Conservation (phyloP, 257 asterid genomes). For the Paraleonurus japonicus region DNA sequence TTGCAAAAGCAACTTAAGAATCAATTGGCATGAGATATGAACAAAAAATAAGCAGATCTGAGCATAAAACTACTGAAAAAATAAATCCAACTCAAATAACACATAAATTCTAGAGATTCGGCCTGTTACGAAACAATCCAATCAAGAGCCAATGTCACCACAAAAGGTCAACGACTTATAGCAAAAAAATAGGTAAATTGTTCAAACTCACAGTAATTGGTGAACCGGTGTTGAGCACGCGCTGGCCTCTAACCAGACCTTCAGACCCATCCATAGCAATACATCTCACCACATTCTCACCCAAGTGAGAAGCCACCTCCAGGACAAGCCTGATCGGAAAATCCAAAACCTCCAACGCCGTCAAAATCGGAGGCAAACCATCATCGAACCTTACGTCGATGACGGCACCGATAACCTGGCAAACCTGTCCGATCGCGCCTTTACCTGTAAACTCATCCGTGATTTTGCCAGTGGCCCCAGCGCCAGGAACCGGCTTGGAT, state of each 20-base stretch:
- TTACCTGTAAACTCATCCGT: slow-evolving; percentile 74
- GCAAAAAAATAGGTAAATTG: background rate
- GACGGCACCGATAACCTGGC: slow-evolving; percentile 96
- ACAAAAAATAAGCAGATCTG: slow-evolving; percentile 17
- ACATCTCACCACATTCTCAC: slow-evolving; percentile 86
- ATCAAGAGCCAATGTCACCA: background rate
- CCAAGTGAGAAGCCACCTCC: slow-evolving; percentile 97
- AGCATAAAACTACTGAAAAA: slow-evolving; percentile 2
- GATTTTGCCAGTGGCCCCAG: slow-evolving; percentile 54
- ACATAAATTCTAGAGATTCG: background rate
- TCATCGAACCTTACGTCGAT: slow-evolving; percentile 89
- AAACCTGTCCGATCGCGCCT: slow-evolving; percentile 79
- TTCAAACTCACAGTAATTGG: slow-evolving; percentile 74
- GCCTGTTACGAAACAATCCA: background rate
- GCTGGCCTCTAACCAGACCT: slow-evolving; percentile 93
- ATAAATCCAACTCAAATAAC: background rate
- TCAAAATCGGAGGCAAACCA: slow-evolving; percentile 90
- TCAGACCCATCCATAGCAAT: slow-evolving; percentile 99
- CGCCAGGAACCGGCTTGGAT: slow-evolving; percentile 19
- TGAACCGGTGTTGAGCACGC: slow-evolving; percentile 88
- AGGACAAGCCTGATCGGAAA: slow-evolving; percentile 90
- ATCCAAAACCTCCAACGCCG: slow-evolving; percentile 86
- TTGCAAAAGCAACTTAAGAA: background rate
- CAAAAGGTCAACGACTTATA: background rate
- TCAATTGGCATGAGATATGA: slow-evolving; percentile 16